These are phyloP conservation scores for Rhodomyrtus tomentosa DNA, from an alignment of 345 rosid species.

Conservation along the genomic window DNA sequence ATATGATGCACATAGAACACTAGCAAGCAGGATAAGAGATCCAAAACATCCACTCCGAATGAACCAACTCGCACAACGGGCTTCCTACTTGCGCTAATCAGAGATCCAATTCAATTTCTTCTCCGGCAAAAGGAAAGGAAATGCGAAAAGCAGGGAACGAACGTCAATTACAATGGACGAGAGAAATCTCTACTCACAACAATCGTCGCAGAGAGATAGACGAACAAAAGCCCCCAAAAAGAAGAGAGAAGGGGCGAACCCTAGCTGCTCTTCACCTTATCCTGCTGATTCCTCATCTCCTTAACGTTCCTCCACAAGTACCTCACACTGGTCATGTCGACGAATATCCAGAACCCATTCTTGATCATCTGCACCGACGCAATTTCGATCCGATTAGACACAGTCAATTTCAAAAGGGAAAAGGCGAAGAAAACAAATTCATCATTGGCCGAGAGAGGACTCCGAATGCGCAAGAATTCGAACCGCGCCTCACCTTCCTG, in stretches of 20 bases:
- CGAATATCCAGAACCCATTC: constrained; percentile 73
- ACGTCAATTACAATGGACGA: background rate
- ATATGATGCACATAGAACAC: no score
- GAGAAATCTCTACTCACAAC: background rate
- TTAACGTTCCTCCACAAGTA: constrained; percentile 72
- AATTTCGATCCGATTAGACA: background rate
- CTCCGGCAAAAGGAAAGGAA: background rate
- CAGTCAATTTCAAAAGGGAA: background rate
- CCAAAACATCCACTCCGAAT: no score
- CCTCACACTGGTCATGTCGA: constrained; percentile 87
- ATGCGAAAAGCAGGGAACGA: background rate
- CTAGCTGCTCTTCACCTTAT: background rate
- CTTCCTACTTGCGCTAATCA: no score
- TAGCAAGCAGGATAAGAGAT: no score
- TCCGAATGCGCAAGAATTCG: background rate
- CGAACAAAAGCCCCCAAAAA: background rate
- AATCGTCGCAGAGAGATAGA: background rate
- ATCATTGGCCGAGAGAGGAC: background rate
- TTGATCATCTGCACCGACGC: constrained; percentile 31
- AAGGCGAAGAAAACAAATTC: background rate
- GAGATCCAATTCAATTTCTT: background rate
- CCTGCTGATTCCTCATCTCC: constrained; percentile 30
- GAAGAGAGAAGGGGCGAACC: background rate
- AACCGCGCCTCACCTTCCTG: constrained; percentile 35
- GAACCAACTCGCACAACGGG: no score